phyloP scores from a whole-genome alignment of 2,329 filamentous ascomycete species.

The Sphaerostilbella broomeana region DNA sequence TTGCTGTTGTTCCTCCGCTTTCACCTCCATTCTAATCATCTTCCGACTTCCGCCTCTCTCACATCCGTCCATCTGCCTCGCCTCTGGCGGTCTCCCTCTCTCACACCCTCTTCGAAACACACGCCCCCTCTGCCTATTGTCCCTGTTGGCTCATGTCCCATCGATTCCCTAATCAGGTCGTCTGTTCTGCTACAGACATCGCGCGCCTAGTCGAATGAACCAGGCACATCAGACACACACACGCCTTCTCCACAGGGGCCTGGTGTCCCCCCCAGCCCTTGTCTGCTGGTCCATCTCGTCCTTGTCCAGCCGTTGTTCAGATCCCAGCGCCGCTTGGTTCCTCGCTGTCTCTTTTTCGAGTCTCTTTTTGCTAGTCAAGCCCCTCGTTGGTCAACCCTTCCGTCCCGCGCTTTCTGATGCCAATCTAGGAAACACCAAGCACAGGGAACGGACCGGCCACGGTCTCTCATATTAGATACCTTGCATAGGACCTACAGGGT shows the following conservation, averaged over 20 bases:
- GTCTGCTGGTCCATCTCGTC: constrained; percentile 9
- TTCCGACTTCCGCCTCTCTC: no score
- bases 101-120: constrained; percentile 10
- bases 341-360: constrained; percentile 9
- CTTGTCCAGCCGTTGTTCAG: constrained; percentile 11
- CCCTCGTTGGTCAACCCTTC: constrained; percentile 10
- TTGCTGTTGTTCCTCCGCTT: no score
- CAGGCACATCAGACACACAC: constrained; percentile 12
- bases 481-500: constrained; percentile 13
- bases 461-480: constrained; percentile 11
- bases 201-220: constrained; percentile 14
- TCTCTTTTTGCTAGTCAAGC: constrained; percentile 5
- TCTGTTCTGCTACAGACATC: constrained; percentile 16
- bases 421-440: constrained; percentile 13
- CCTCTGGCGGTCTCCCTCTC: not conserved
- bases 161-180: constrained; percentile 20
- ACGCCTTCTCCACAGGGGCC: constrained; percentile 17
- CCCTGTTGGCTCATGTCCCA: constrained; percentile 12
- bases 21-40: no score
- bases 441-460: constrained; percentile 9
- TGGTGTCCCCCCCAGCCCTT: constrained; percentile 17
- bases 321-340: constrained; percentile 4
- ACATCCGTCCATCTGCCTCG: not conserved
- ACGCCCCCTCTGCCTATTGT: constrained; percentile 10
- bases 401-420: constrained; percentile 8